phyloP scores from a whole-genome alignment of 2,329 filamentous ascomycete species.

The Elsinoe fawcettii region DNA sequence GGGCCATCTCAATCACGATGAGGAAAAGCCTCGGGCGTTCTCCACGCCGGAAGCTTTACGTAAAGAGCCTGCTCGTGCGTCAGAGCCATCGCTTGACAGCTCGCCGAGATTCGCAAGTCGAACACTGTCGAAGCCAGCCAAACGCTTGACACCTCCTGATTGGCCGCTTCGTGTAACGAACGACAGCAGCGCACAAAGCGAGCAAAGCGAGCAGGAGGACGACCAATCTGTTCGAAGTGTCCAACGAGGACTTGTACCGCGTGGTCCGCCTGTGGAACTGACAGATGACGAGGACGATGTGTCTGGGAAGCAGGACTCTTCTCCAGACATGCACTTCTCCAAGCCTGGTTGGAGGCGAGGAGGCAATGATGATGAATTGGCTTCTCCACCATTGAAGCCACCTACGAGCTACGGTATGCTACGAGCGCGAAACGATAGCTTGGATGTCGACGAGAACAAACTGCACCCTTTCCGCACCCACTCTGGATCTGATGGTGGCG shows the following conservation, averaged over 20 bases:
- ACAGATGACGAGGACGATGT: constrained; percentile 1
- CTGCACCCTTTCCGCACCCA: constrained; percentile 2
- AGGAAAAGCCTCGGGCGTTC: constrained; percentile 13
- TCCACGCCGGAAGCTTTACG: constrained; percentile 17
- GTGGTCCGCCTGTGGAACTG: neutral
- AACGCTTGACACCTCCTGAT: neutral
- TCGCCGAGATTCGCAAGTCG: neutral
- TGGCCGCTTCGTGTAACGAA: neutral
- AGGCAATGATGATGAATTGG: constrained; percentile 14
- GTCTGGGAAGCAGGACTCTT: neutral
- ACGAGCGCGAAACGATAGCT: constrained; percentile 3
- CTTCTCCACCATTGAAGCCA: constrained; percentile 15
- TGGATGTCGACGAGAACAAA: constrained; percentile 6
- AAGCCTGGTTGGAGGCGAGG: constrained; percentile 15
- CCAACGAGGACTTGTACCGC: neutral
- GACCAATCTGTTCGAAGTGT: neutral
- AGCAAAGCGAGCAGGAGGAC: neutral
- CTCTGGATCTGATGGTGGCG: constrained; percentile 2
- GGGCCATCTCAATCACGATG: constrained; percentile 21
- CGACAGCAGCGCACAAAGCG: neutral
- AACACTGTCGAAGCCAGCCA: constrained; percentile 8
- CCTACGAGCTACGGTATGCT: constrained; percentile 1
- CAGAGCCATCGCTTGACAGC: neutral
- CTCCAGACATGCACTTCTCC: neutral
- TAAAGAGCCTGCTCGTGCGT: neutral